Evolutionary conservation across 441 rosid species (phyloP), one percentile per base, ranked within the genome.

Genomic region (Erodium trifolium): DNA sequence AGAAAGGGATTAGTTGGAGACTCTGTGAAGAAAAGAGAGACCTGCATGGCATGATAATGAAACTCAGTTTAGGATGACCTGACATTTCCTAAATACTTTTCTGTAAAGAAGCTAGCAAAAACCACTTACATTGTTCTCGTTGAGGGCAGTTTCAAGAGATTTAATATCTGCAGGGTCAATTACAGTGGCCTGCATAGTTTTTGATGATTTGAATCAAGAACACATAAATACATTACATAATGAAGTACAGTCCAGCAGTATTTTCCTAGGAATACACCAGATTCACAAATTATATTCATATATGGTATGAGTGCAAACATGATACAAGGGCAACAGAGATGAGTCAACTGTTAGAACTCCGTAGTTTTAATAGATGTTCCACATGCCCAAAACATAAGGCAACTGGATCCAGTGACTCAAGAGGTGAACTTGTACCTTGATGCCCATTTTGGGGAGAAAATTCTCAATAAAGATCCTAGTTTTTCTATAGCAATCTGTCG

Each of bases 1-100:
- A 93, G 85, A 69, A 91, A 93, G 51, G 97, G 99, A 82, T 93
- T 91, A 68, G 99, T 91, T 0, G 97, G 99, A 45, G 99, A 91
- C 83, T 93, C 99, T 0, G 99, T 89, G 77, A 89, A 93, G 86
- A 87, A 93, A 75, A 93, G 88, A 69, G 96, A 84, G 69, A 93
- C 97, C 97, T 91, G 87, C 71, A 77, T 3, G 65, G 18, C 65
- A 77, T 64, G 39, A 57, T 43, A 70, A 75, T 34, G 29, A 59
- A 67, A 65, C 31, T 70, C 72, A 70, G 76, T 57, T 75, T 19
- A 73, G 16, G 47, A 69, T 55, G 29, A 66, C 34, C 1, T 3
- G 35, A 66, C 67, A 63, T 18, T 64, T 45, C 16, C 16, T 71
- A 66, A 67, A 4, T 41, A 16, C 60, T 69, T 47, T 18, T 66